These are phyloP conservation scores for Moesziomyces antarcticus DNA, from an alignment of 1,284 basidiomycete species.

Conservation along the genomic window DNA sequence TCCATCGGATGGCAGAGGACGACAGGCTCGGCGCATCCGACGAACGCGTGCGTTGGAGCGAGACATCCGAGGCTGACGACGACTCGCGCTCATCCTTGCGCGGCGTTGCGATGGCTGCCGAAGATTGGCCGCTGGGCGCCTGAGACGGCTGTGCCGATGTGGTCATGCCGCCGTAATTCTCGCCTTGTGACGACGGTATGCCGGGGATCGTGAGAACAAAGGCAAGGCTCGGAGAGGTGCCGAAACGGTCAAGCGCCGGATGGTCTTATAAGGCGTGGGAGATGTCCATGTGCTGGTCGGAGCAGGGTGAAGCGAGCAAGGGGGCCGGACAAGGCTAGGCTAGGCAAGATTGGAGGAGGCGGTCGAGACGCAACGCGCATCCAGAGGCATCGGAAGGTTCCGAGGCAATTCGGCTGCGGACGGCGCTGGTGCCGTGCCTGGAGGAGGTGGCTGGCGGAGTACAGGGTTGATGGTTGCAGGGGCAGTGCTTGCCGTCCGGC, in stretches of 20 bases:
- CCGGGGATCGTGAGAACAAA: background rate
- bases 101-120: slow-evolving; percentile 8
- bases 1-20: slow-evolving; percentile 24
- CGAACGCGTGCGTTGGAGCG: slow-evolving; percentile 10
- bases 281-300: background rate
- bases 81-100: slow-evolving; percentile 16
- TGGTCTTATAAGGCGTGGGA: background rate
- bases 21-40: slow-evolving; percentile 7
- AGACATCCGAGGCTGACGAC: background rate
- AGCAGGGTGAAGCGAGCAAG: background rate
- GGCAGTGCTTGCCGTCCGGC: too few species aligned
- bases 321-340: too few species aligned
- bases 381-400: too few species aligned
- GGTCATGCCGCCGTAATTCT: background rate
- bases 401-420: too few species aligned
- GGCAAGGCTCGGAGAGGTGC: background rate
- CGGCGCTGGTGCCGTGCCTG: too few species aligned
- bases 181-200: slow-evolving; percentile 2
- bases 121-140: background rate
- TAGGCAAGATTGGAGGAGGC: too few species aligned
- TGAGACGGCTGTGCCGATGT: slow-evolving; percentile 5
- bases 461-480: too few species aligned
- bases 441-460: too few species aligned
- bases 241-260: background rate
- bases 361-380: too few species aligned